A percentile compares a stretch with the other conserved stretches of the same genome.
Evolutionary conservation across 2,329 filamentous ascomycete genomes (phyloP).

Genomic region (Aspergillus japonicus): DNA sequence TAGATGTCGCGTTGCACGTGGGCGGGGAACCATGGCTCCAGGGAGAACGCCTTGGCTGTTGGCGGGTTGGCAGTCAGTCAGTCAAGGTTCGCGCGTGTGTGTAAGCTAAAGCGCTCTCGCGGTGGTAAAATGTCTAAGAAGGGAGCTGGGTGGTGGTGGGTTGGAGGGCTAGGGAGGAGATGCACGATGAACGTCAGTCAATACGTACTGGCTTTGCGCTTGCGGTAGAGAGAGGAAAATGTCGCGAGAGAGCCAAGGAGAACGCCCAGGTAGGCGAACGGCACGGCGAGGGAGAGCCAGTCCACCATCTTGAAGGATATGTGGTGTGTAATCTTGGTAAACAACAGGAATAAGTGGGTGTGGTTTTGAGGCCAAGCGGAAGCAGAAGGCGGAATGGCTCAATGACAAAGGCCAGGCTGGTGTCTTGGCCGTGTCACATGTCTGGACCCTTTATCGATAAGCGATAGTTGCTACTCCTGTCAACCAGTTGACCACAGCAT

Average conservation of each 20-base stretch:
- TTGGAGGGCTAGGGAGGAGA: neutral
- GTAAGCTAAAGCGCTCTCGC: neutral
- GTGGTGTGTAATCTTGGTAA: conserved; percentile 3
- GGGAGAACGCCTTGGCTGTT: conserved; percentile 72
- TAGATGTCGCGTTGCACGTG: conserved; percentile 94
- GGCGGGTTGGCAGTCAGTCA: conserved; percentile 14
- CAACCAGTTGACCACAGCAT: no score
- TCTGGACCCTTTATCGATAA: neutral
- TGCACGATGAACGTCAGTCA: neutral
- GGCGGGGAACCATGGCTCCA: conserved; percentile 90
- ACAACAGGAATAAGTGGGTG: neutral
- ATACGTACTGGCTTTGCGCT: conserved; percentile 76
- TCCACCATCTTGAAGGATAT: conserved; percentile 52
- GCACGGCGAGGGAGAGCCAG: conserved; percentile 82
- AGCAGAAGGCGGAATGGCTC: neutral
- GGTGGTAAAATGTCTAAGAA: neutral
- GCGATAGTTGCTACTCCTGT: no score
- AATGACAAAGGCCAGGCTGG: conserved; percentile 29
- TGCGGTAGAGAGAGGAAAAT: conserved; percentile 90
- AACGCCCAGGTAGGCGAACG: conserved; percentile 84
- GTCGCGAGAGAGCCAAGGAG: conserved; percentile 84
- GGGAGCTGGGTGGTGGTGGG: neutral
- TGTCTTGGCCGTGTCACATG: conserved; percentile 28
- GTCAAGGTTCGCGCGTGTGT: neutral
- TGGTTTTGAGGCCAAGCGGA: neutral